Evolutionary conservation across 176 grass and related monocot genomes (phyloP), one percentile per base, ranked within the genome.

Genomic region (Pharus latifolius): DNA sequence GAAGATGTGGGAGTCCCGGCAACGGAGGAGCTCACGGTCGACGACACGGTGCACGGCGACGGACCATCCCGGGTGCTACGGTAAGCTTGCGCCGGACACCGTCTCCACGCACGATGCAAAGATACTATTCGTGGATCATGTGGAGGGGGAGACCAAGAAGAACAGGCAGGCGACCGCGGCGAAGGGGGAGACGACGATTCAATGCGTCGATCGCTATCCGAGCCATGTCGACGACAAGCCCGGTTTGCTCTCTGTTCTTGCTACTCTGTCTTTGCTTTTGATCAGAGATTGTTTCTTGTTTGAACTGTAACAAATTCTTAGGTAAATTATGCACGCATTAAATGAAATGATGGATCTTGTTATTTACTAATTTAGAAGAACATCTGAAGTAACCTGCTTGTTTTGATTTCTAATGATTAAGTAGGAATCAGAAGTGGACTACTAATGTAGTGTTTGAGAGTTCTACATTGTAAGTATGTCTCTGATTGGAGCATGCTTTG

Each of bases 41-140:
- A 56, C 65, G 1, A 57, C 69, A 4, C 79, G 69, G 29, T 69
- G 23, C 18, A 78, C 75, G 4, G n/a, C 30, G 4, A 49, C 32
- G 47, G 84, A 80, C 5, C 68, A 57, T 69, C 78, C 84, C 6
- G 69, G 82, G 25, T 75, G 86, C 65, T 80, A 79, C 34, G 72
- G 72, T 18, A 80, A 68, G 42, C 47, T 53, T 11, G 27, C 69
- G 5, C 32, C 56, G 42, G 57, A 70, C 64, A 30, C 60, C 40
- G 58, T 29, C 38, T 55, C 41, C 17, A 69, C 65, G 12, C 49
- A 24, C 42, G 76, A 79, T 40, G 51, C 71, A 19, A 96, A 82
- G 82, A 83, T 77, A 50, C 63, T 86, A 9, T 82, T 88, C 53
- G 34, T 88, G 24, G 92, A 89, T 17, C 84, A 87, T 80, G 78